These are phyloP conservation scores for Camelina neglecta DNA, from an alignment of 345 rosid species.

Conservation along the genomic window DNA sequence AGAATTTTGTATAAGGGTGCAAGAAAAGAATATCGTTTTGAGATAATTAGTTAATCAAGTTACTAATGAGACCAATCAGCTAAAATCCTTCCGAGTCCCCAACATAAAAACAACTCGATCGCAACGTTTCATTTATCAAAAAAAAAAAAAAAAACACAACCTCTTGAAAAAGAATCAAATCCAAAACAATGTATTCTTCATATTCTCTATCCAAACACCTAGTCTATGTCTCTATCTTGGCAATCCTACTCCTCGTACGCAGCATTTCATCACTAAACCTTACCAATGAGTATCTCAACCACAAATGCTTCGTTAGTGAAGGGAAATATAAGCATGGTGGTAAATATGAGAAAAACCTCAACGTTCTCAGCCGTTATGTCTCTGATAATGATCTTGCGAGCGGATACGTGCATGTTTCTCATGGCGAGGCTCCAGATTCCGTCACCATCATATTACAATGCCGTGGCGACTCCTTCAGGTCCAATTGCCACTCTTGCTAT, in stretches of 20 bases:
- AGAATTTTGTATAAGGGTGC: too few relatives aligned
- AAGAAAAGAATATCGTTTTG: neutral
- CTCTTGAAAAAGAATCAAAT: neutral
- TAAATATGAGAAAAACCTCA: constrained; percentile 47
- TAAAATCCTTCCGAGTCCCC: neutral
- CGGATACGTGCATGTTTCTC: neutral
- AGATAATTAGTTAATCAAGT: neutral
- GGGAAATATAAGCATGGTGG: constrained; percentile 42
- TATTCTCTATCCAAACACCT: neutral
- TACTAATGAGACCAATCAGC: neutral
- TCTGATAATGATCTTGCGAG: neutral
- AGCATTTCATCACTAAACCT: constrained; percentile 27
- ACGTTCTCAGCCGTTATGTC: constrained; percentile 41
- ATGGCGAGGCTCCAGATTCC: neutral
- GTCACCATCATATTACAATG: constrained; percentile 29
- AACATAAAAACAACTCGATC: too few relatives aligned
- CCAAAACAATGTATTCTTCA: neutral
- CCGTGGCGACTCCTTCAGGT: neutral
- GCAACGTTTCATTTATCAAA: too few relatives aligned
- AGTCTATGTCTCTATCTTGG: neutral
- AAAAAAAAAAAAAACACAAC: too few relatives aligned
- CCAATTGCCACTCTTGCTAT: neutral
- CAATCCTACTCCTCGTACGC: constrained; percentile 14
- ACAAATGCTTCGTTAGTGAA: constrained; percentile 36
- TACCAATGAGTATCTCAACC: constrained; percentile 38